These are phyloP conservation scores for Aegilops speltoides DNA, from an alignment of 176 grass and related monocot genomes.

Conservation along the genomic window DNA sequence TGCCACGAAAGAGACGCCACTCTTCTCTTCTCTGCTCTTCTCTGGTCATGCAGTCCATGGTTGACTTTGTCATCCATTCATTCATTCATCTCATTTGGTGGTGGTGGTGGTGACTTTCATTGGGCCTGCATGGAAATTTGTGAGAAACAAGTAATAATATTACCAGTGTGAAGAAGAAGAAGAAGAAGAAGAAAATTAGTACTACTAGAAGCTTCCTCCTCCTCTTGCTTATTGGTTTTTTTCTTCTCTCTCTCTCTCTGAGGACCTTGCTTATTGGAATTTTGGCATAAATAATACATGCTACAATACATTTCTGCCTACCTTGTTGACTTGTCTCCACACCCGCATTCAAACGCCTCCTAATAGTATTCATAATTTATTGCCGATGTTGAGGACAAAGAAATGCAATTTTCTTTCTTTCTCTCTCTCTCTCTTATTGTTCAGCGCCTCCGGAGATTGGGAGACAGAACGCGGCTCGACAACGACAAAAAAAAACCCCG, in stretches of 20 bases:
- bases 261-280: background rate
- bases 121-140: background rate
- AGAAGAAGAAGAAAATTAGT: too few species aligned
- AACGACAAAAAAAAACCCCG: accelerated
- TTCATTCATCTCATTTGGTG: background rate
- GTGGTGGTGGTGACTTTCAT: background rate
- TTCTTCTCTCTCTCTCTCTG: too few species aligned
- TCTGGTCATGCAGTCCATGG: background rate
- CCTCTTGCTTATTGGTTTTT: too few species aligned
- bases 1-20: background rate
- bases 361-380: background rate
- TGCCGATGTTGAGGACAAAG: background rate
- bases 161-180: too few species aligned
- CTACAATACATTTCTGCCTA: background rate
- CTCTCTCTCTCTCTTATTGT: too few species aligned
- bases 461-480: too few species aligned
- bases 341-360: background rate
- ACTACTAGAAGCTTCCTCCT: too few species aligned
- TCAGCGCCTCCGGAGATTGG: too few species aligned
- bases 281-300: background rate
- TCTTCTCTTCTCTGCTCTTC: background rate
- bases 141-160: background rate
- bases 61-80: background rate
- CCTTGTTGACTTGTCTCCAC: background rate
- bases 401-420: background rate